Evolutionary conservation across 2,329 filamentous ascomycete genomes (phyloP).

Genomic region (Pseudogymnoascus sp.): DNA sequence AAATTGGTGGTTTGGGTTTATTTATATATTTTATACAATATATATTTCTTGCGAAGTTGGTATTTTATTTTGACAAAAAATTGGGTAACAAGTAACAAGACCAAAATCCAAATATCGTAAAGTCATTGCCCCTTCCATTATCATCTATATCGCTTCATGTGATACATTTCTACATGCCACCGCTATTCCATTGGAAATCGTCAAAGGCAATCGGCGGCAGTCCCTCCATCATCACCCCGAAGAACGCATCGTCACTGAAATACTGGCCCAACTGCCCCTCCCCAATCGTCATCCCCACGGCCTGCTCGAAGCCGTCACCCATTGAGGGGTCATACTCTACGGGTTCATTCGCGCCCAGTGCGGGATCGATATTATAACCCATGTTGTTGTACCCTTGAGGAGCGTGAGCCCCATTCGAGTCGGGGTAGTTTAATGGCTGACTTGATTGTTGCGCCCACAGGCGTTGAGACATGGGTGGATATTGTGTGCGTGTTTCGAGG

Average conservation of each 20-base stretch:
- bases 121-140: not conserved
- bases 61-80: not conserved
- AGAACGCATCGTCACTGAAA: slow-evolving; percentile 27
- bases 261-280: slow-evolving; percentile 26
- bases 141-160: not conserved
- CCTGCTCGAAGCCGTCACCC: slow-evolving; percentile 29
- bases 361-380: slow-evolving; percentile 24
- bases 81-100: not conserved
- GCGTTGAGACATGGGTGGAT: slow-evolving; percentile 18
- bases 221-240: slow-evolving; percentile 22
- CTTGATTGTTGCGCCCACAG: slow-evolving; percentile 12
- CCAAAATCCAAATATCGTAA: not conserved
- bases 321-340: slow-evolving; percentile 23
- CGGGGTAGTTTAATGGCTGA: not conserved
- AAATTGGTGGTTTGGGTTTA: not conserved
- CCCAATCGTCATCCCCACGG: slow-evolving; percentile 27
- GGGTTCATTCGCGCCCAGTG: slow-evolving; percentile 18
- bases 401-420: slow-evolving; percentile 7
- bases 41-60: not conserved
- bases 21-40: not conserved
- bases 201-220: not conserved
- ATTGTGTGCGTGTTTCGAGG: slow-evolving; percentile 16
- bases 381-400: slow-evolving; percentile 5
- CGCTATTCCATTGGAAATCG: not conserved
- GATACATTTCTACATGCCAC: not conserved